phyloP scores from a whole-genome alignment of 495 filamentous ascomycete genomes.

The Podospora pseudopauciseta region DNA sequence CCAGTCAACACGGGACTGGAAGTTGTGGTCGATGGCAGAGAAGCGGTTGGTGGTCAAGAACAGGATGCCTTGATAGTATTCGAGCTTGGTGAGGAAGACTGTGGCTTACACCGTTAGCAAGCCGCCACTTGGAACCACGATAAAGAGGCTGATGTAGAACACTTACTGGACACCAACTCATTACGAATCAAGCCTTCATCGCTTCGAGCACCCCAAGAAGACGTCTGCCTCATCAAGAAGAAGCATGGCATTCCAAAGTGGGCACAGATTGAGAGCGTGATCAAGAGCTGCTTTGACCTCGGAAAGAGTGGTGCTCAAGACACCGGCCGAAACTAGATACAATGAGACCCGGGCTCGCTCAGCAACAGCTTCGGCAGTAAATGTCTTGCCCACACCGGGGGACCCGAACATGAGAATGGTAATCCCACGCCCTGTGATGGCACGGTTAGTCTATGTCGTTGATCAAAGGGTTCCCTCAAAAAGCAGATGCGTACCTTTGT shows the following conservation, averaged over 20 bases:
- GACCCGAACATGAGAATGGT: slow-evolving; percentile 52
- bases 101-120: neutral
- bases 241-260: slow-evolving; percentile 46
- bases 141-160: neutral
- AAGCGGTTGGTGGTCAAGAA: slow-evolving; percentile 50
- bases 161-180: slow-evolving; percentile 38
- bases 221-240: slow-evolving; percentile 49
- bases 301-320: slow-evolving; percentile 20
- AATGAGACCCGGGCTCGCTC: slow-evolving; percentile 32
- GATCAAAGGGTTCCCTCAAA: neutral
- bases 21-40: slow-evolving; percentile 45
- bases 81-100: slow-evolving; percentile 50
- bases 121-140: neutral
- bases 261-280: slow-evolving; percentile 40
- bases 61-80: slow-evolving; percentile 53
- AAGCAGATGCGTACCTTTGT: slow-evolving; percentile 37
- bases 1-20: slow-evolving; percentile 51
- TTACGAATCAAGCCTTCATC: slow-evolving; percentile 38
- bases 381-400: slow-evolving; percentile 57
- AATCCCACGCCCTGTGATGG: slow-evolving; percentile 32
- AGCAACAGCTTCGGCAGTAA: slow-evolving; percentile 51
- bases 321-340: slow-evolving; percentile 25
- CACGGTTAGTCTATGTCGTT: neutral
- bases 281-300: slow-evolving; percentile 33
- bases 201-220: slow-evolving; percentile 44